Evolutionary conservation across 768 basidiomycete species (phyloP).

Genomic region (Cystofilobasidium macerans): DNA sequence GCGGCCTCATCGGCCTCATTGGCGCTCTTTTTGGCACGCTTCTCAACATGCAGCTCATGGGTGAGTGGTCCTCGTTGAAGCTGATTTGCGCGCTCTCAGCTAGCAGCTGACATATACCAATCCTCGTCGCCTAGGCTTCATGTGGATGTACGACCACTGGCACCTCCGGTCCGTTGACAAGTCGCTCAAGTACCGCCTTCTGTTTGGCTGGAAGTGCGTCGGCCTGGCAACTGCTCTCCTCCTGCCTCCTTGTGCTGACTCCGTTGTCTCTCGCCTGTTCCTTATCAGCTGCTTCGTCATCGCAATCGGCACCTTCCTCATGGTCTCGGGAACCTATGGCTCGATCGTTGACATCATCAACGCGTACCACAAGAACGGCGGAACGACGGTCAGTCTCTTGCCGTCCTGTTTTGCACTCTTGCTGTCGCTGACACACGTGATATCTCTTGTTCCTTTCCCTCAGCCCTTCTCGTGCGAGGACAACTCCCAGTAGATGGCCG

Average conservation of each 20-base stretch:
- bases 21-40: constrained; percentile 4
- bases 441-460: no score
- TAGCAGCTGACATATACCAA: background rate
- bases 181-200: background rate
- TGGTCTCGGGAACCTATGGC: background rate
- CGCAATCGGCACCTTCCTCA: background rate
- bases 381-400: no score
- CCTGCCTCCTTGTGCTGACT: background rate
- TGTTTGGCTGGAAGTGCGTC: background rate
- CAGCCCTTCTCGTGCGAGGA: constrained; percentile 10
- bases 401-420: no score
- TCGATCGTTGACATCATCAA: constrained; percentile 2
- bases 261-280: background rate
- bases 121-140: background rate
- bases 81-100: background rate
- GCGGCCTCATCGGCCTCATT: constrained; percentile 1
- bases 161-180: background rate
- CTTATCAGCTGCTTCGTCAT: background rate
- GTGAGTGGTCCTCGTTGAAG: background rate
- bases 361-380: background rate
- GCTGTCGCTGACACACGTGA: no score
- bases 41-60: background rate
- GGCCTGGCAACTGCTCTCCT: background rate
- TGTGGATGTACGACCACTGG: constrained; percentile 7
- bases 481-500: background rate